Base-by-base conservation (phyloP, 2,329 filamentous ascomycete species). In the Zalaria obscura region DNA sequence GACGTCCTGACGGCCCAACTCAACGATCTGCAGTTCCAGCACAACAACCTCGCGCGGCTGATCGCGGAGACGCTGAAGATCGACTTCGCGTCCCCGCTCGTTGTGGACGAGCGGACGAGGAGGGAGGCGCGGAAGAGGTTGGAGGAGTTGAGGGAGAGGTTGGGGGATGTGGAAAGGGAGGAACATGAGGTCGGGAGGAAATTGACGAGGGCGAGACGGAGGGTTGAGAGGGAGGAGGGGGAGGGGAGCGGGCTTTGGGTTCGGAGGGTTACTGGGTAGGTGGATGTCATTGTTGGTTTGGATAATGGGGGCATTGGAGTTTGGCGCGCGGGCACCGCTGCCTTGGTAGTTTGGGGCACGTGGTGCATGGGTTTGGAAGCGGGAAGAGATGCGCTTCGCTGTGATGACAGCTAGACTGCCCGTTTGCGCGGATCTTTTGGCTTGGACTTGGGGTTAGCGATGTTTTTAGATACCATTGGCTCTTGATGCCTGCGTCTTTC, bases 111-210 rank as follows among this genome's bases (percentile, higher is more conserved):
- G 41, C 62, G 68, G 33, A 75, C 59, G 51, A 56, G 45, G 69
- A 77, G 59, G 25, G 66, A 69, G 44, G 72, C 75, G 47, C 73
- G 73, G 54, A 66, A 62, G 52, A 85, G 82, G 55, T 76, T 91
- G 0, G 75, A 79, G 48, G 69, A 66, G 25, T 66, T 88, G 40
- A 72, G 73, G 44, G 61, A 63, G 39, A 81, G 88, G 56, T 68
- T 89, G 31, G 73, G 78, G 3, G 82, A 87, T 47, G 75, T 91
- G 26, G 73, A 76, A 59, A 71, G 77, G 48, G 78, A 89, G 58
- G 80, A 87, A 59, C 81, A 89, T 54, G 83, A 91, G 42, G 63
- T 88, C 35, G 84, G 84, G 1, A 63, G 91, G 52, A 80, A 78
- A 58, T 66, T 91, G 41, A 79, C 81, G 6, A 80, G 83, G 62